Base-by-base conservation (phyloP, 176 grass and related monocot species). In the Rhynchospora breviuscula region DNA sequence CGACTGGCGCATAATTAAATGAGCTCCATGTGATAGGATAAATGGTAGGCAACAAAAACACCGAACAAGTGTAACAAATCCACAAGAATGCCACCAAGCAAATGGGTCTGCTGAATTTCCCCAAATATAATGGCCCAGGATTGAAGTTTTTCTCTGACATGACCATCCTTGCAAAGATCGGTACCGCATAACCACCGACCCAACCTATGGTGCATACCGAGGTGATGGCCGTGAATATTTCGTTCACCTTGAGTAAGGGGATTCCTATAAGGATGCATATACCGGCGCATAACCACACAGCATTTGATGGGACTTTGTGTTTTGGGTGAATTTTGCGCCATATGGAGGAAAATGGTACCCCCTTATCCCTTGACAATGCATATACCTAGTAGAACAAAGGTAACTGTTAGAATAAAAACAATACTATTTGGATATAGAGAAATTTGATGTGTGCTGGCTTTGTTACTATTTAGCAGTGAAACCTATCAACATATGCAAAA, bases 11-110 rank as follows among this genome's bases (percentile, higher is more conserved):
- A 78, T 99, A 99, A 87, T 99, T 99, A 87, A 99, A 93, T 61
- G 86, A 93, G 74, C 83, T 86, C 81, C 79, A 87, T 52, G 68
- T 90, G 84, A 99, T 90, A 2, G 96, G 96, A 88, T 95, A 95
- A 3, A 52, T 9, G 13, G 96, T 99, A 12, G 96, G 96, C 61
- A 99, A 81, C 84, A 99, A 79, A 91, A 99, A 99, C 0, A 99
- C 93, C 4, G 91, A 83, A 85, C 96, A 99, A 11, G 96, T 99
- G 88, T 95, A 99, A 85, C 96, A 99, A 84, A 99, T 99, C 96
- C 96, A 95, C 1, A 99, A 83, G 72, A 99, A 92, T 0, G 96
- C 96, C 31, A 99, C 91, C n/a, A 95, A 85, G 86, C 96, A 99
- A 81, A 99, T n/a, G 5, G 91, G 96, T 10, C 91, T 67, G 63